A percentile compares a stretch with the other conserved stretches of the same genome.
Evolutionary conservation across 192 early-diverging fungal genomes (phyloP).

Genomic region (Geranomyces michiganensis): DNA sequence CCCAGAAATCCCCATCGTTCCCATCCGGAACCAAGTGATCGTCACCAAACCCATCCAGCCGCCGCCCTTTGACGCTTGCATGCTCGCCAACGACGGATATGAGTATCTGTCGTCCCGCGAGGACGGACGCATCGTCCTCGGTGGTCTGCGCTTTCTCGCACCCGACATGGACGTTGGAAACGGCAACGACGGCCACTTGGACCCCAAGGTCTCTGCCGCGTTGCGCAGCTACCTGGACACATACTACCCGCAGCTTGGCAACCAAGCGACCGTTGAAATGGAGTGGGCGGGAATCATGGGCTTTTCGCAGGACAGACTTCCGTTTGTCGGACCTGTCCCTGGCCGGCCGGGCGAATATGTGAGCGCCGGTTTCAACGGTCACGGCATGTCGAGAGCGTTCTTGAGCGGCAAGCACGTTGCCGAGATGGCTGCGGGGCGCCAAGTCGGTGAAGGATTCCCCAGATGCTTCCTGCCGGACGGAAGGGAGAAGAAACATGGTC

Average conservation of each 20-base stretch:
- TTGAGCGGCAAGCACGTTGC: constrained; percentile 35
- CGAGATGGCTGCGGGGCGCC: constrained; percentile 23
- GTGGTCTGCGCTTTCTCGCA: constrained; percentile 46
- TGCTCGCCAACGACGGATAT: constrained; percentile 49
- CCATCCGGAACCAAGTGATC: constrained; percentile 57
- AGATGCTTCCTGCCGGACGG: not conserved
- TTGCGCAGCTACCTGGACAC: constrained; percentile 31
- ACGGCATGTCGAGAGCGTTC: constrained; percentile 56
- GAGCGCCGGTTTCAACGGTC: constrained; percentile 47
- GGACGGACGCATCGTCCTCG: constrained; percentile 51
- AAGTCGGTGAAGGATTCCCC: not conserved
- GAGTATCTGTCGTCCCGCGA: constrained; percentile 49
- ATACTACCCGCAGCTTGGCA: constrained; percentile 15
- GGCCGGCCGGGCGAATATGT: constrained; percentile 29
- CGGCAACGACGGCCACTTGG: constrained; percentile 37
- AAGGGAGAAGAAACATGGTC: too few relatives aligned
- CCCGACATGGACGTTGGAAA: constrained; percentile 40
- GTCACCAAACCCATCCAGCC: constrained; percentile 34
- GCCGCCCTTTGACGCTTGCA: constrained; percentile 37
- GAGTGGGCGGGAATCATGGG: constrained; percentile 60
- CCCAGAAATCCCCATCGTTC: constrained; percentile 42
- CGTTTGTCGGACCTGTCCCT: constrained; percentile 43
- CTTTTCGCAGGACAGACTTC: constrained; percentile 40
- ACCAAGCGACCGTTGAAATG: constrained; percentile 22
- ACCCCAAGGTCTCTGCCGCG: constrained; percentile 27